These are phyloP conservation scores for Blastocystis sp. DNA, from an alignment of 352 stramenopile genomes.

Conservation along the genomic window DNA sequence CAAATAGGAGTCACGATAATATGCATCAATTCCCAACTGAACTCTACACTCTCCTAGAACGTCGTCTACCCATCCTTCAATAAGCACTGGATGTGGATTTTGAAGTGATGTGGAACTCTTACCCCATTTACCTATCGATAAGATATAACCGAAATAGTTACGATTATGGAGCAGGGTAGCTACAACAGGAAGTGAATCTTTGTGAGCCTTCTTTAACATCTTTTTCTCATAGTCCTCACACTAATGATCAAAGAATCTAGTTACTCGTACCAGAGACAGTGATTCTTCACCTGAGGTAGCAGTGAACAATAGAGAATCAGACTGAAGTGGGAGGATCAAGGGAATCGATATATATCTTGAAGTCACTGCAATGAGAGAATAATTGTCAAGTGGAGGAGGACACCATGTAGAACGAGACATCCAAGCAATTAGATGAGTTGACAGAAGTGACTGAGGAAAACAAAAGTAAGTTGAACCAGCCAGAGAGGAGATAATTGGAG, in stretches of 20 bases:
- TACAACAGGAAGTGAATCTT: background rate
- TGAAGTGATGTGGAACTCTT: background rate
- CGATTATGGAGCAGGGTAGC: background rate
- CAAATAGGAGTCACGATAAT: background rate
- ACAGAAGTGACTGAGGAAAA: background rate
- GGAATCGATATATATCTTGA: constrained; percentile 74
- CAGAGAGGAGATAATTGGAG: background rate
- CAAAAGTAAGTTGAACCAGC: background rate
- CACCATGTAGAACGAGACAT: constrained; percentile 2
- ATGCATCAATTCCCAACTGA: background rate
- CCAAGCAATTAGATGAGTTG: background rate
- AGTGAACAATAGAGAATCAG: background rate
- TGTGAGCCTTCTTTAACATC: constrained; percentile 39
- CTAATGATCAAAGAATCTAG: background rate
- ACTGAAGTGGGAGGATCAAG: constrained; percentile 68
- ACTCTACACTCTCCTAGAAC: background rate
- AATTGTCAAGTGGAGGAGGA: constrained; percentile 56
- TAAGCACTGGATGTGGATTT: background rate
- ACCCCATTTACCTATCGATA: background rate
- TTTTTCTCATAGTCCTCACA: background rate
- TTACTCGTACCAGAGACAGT: background rate
- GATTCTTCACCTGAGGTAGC: background rate
- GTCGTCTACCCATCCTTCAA: constrained; percentile 17
- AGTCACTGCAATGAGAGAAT: constrained; percentile 70
- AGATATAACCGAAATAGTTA: background rate